Evolutionary conservation across 371 early-diverging fungal genomes (phyloP).

Genomic region (Zancudomyces culisetae): DNA sequence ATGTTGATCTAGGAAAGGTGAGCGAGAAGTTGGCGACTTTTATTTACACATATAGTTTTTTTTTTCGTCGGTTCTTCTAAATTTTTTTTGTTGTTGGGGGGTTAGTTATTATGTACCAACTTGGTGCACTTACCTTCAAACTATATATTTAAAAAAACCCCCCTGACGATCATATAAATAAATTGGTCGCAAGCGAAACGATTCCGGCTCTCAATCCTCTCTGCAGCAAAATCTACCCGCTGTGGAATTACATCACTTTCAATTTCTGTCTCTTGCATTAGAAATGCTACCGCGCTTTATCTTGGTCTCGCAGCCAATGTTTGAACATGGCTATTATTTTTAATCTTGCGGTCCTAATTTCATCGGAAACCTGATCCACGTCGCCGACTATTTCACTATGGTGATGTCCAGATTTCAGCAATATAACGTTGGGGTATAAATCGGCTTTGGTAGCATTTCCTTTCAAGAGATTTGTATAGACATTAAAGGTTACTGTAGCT

Average conservation of each 20-base stretch:
- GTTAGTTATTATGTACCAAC: no score
- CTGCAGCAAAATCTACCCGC: neutral
- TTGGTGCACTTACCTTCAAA: neutral
- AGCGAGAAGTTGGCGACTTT: no score
- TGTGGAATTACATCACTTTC: neutral
- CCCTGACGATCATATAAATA: no score
- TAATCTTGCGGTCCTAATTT: neutral
- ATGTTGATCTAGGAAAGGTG: no score
- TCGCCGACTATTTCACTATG: neutral
- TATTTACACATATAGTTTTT: neutral
- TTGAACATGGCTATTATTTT: neutral
- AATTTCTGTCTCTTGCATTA: no score
- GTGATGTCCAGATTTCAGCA: neutral
- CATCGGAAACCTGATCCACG: no score
- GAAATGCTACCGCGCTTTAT: no score
- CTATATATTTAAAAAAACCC: neutral
- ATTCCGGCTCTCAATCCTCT: no score
- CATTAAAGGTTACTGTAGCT: neutral
- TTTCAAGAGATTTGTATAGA: neutral
- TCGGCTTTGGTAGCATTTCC: neutral
- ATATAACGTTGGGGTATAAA: neutral
- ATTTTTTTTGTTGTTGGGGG: no score
- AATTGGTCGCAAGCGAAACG: neutral
- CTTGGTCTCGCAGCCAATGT: neutral
- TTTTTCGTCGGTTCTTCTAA: neutral